Evolutionary conservation across 2,329 filamentous ascomycete species (phyloP), one percentile per base, ranked within the genome.

Genomic region (Xylaria multiplex): DNA sequence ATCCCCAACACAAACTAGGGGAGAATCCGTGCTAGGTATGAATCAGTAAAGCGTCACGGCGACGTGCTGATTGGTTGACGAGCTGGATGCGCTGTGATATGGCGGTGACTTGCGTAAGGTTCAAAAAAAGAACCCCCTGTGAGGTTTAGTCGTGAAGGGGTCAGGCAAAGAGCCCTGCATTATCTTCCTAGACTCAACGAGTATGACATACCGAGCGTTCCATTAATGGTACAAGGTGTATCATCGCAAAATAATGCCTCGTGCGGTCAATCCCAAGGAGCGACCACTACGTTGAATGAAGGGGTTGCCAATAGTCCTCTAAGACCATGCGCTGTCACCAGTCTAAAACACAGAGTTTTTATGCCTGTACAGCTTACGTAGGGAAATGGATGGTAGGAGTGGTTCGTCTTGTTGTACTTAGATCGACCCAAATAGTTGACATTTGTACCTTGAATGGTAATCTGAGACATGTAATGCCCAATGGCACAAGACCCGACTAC

Each of bases 31-130:
- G 53, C 48, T 27, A 35, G 2, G 53, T 19, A 54, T 49, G 14
- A 49, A 55, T 46, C 43, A 53, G 55, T 24, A 56, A n/a, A 60
- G 27, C 24, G 52, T 59, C n/a, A 43, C 30, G 16, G 3, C 6
- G 50, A 55, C 45, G 43, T 49, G 14, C 27, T 61, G 53, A 55
- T 54, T 65, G 46, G 53, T 48, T 45, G 32, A n/a, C n/a, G 16
- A 42, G 35, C 8, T n/a, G 37, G 49, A 40, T 50, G 8, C 37
- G 22, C 53, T 52, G 53, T 42, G 16, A 46, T 59, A 50, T 64
- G 24, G 54, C 40, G 52, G 46, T 37, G 53, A 61, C 19, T 14
- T 59, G n/a, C 16, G n/a, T 6, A 46, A 43, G n/a, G 40, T 22
- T 32, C 11, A 48, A 43, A 53, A 53, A 56, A 40, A 13, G 27